Evolutionary conservation across 1,284 basidiomycete species (phyloP).

Genomic region (Cryptococcus sp.): DNA sequence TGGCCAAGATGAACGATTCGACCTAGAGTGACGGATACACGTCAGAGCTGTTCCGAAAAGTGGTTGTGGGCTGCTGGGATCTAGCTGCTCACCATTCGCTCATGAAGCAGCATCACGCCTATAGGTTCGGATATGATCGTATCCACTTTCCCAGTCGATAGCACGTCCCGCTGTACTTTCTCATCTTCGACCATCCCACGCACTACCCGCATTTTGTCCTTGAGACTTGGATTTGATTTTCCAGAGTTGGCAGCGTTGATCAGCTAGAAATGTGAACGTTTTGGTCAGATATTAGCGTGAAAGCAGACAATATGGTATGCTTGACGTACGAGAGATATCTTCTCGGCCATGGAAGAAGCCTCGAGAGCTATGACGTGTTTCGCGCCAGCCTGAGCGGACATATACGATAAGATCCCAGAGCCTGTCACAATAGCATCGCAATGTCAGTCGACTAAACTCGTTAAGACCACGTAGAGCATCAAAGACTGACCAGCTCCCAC

Average conservation of each 20-base stretch:
- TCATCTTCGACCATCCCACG: conserved; percentile 50
- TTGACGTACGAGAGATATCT: conserved; percentile 51
- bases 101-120: conserved; percentile 57
- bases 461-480: too few species aligned
- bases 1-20: conserved; percentile 56
- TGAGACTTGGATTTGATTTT: conserved; percentile 43
- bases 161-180: conserved; percentile 40
- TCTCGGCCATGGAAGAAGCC: conserved; percentile 57
- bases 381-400: conserved; percentile 57
- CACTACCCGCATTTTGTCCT: conserved; percentile 42
- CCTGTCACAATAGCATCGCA: conserved; percentile 34
- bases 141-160: conserved; percentile 53
- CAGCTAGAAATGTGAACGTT: conserved; percentile 29
- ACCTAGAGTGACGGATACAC: conserved; percentile 31
- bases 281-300: background rate
- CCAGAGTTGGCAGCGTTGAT: conserved; percentile 47
- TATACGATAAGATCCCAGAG: conserved; percentile 57
- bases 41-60: background rate
- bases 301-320: background rate
- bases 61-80: background rate
- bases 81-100: conserved; percentile 56
- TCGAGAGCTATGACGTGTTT: conserved; percentile 56
- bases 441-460: background rate
- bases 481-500: conserved; percentile 53
- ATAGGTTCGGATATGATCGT: conserved; percentile 59